Evolutionary conservation across 1,139 yeast species (phyloP).

Genomic region (Saccharomyces hybrid): DNA sequence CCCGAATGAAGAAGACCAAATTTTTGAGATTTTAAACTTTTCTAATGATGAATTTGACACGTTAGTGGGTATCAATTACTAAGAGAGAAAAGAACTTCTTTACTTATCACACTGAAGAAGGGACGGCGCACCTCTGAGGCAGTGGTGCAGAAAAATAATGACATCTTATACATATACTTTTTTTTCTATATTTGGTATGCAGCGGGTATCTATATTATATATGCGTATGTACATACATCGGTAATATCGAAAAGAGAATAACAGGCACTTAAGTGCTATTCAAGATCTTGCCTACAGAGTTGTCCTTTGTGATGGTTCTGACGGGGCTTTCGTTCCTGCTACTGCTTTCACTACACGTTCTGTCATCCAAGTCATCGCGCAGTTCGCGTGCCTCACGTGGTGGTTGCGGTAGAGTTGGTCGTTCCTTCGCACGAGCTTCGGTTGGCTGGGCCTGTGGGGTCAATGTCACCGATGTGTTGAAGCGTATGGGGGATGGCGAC

Average conservation of each 20-base stretch:
- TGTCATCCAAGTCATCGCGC: conserved; percentile 21
- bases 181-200: neutral
- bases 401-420: no score
- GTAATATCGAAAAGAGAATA: neutral
- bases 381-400: conserved; percentile 3
- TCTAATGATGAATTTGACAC: conserved; percentile 52
- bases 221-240: neutral
- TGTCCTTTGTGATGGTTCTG: neutral
- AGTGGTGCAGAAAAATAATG: no score
- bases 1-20: conserved; percentile 27
- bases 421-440: neutral
- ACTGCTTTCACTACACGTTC: conserved; percentile 30
- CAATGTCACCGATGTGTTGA: neutral
- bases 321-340: conserved; percentile 21
- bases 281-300: conserved; percentile 2
- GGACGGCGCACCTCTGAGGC: neutral
- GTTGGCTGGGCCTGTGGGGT: neutral
- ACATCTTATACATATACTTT: no score
- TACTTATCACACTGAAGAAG: neutral
- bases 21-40: conserved; percentile 26
- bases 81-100: neutral
- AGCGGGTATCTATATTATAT: conserved; percentile 1
- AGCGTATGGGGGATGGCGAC: neutral
- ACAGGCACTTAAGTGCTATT: neutral
- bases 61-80: conserved; percentile 48